Evolutionary conservation across 495 filamentous ascomycete genomes (phyloP).

Genomic region (Daldinia decipiens): DNA sequence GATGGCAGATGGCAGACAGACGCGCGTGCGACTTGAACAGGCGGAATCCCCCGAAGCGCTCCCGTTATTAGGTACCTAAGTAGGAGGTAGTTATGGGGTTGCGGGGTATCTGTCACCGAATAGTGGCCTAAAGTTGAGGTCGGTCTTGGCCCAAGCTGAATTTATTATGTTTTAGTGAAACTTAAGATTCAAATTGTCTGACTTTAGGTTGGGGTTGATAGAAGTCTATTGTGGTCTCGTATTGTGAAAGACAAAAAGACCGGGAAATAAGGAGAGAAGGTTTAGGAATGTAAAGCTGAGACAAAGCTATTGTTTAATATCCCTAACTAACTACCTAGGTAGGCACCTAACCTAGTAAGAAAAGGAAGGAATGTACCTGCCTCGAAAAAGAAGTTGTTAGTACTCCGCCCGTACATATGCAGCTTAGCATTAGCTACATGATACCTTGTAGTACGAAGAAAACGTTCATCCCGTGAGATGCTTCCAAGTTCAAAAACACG

Average conservation of each 20-base stretch:
- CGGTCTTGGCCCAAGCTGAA: slow-evolving; percentile 11
- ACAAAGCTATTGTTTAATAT: slow-evolving; percentile 38
- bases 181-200: not conserved
- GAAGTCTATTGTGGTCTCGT: slow-evolving; percentile 2
- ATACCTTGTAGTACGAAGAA: slow-evolving; percentile 30
- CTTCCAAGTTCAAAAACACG: slow-evolving; percentile 6
- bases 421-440: slow-evolving; percentile 18
- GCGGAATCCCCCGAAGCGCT: slow-evolving; percentile 19
- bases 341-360: slow-evolving; percentile 18
- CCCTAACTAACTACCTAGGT: no score
- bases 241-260: slow-evolving; percentile 13
- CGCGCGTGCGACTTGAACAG: slow-evolving; percentile 14
- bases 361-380: slow-evolving; percentile 27
- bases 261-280: slow-evolving; percentile 20
- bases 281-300: slow-evolving; percentile 21
- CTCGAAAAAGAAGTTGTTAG: slow-evolving; percentile 24
- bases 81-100: slow-evolving; percentile 1
- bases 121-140: slow-evolving; percentile 3
- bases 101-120: slow-evolving; percentile 33
- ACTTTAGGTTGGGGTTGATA: slow-evolving; percentile 15
- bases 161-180: slow-evolving; percentile 21
- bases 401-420: slow-evolving; percentile 36
- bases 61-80: slow-evolving; percentile 2
- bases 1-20: not conserved
- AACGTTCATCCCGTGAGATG: slow-evolving; percentile 4